Base-by-base conservation (phyloP, 2,329 filamentous ascomycete genomes). In the Aspergillus vadensis region DNA sequence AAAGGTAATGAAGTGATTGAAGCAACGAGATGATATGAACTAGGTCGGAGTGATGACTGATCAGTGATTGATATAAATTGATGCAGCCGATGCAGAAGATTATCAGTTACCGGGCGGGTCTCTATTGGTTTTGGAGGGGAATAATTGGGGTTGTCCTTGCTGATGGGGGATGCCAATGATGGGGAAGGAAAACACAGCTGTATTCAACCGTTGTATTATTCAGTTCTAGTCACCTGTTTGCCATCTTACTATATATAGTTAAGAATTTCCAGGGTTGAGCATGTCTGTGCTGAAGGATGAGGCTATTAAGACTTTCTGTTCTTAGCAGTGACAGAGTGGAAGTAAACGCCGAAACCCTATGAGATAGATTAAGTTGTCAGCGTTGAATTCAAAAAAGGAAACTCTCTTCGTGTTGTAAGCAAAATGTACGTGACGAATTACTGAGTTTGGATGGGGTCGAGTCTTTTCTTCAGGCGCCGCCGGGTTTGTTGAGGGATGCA, bases 81-180 rank as follows among this genome's bases (percentile, higher is more conserved):
- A 53, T 53, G 50, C 32, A 53, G 19, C 23, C 38, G 47, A n/a
- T 30, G 47, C 25, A 27, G 47, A 30, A 36, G 15, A 54, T 21
- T 19, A 32, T n/a, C 36, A 32, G 32, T 17, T 55, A 27, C 17
- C 25, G 9, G 41, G 27, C 15, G 39, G 43, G 39, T 23, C 25
- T 44, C 30, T 55, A 55, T 55, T 55, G 53, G 53, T 30, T 43
- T 41, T 27, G 41, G 23, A 41, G 19, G 51, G 53, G 15, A 55
- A 55, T 55, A 47, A 55, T 55, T 55, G 53, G 39, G 53, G 39
- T 32, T 10, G 30, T 55, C 30, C 41, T 55, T 55, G 53, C 53
- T 55, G 53, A 55, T 55, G 43, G 25, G 23, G 32, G 12, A 36
- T 36, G 32, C 32, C 32, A 36, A 15, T 36, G 10, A 36, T 36